Evolutionary conservation across 495 filamentous ascomycete species (phyloP), one percentile per base, ranked within the genome.

Genomic region (Apiosordaria backusii): DNA sequence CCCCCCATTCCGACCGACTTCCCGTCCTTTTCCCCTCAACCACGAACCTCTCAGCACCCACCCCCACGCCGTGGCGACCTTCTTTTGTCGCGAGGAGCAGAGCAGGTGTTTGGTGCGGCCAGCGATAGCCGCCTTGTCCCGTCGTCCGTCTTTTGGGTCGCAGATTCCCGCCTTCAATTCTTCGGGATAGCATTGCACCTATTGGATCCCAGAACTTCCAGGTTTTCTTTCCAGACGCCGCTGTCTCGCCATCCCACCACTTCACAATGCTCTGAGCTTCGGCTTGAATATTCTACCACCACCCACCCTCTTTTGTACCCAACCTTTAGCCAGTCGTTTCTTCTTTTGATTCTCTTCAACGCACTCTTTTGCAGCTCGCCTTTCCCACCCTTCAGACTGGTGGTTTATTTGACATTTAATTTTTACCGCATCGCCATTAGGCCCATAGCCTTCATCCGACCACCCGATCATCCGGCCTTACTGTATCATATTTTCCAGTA

Each of bases 211-310:
- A 19, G 25, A 3, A 57, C 35, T 45, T 45, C 35, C 5, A 18
- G 35, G 9, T 45, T 29, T 61, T 65, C 57, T 65, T 40, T 25
- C n/a, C 63, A 62, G 59, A 65, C 67, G 67, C 67, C 60, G 62
- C 24, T 26, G 53, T 58, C 60, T 63, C 63, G 26, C 50, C 62
- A 60, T 60, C 24, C 57, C 22, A 57, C 23, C 5, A 21, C 58
- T 53, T 25, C 63, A 22, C 6, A 10, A 69, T 69, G 67, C 63
- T 55, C 67, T 62, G 23, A 60, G 52, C 57, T 65, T 13, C 35
- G 6, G 57, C 60, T 29, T 65, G 64, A 59, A 54, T 59, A 65
- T 50, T 25, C 66, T 60, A 26, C 53, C 63, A 10, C 35, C 58
- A 26, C 25, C 54, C 23, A 50, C 54, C 52, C 62, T 66, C 67